Conservation (phyloP, 2,329 filamentous ascomycete species). For the Fusarium paranaense region DNA sequence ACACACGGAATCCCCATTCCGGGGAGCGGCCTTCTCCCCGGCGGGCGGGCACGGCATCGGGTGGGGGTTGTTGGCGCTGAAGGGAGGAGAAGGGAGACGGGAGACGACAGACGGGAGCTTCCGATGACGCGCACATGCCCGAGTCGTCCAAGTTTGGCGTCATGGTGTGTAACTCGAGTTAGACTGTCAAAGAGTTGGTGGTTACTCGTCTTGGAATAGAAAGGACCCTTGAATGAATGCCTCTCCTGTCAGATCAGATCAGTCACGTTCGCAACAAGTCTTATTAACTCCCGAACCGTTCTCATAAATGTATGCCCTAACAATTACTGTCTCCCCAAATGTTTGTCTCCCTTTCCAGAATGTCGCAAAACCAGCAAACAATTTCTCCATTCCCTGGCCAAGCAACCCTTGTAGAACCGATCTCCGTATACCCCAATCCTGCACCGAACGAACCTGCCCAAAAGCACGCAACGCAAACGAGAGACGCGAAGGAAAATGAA, state of each 20-base stretch:
- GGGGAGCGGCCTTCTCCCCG: constrained; percentile 31
- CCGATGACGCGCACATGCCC: constrained; percentile 38
- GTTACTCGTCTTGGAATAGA: neutral
- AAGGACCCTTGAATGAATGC: neutral
- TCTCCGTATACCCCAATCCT: constrained; percentile 27
- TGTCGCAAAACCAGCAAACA: constrained; percentile 32
- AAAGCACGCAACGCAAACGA: constrained; percentile 30
- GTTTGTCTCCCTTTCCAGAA: neutral
- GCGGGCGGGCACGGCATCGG: constrained; percentile 18
- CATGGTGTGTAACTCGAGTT: neutral
- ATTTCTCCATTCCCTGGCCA: constrained; percentile 37
- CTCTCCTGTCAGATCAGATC: neutral
- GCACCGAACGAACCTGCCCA: constrained; percentile 27
- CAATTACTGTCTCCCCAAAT: constrained; percentile 25
- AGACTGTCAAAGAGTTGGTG: neutral
- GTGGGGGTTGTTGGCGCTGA: constrained; percentile 21
- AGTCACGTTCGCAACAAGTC: constrained; percentile 21
- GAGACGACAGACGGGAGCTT: constrained; percentile 11
- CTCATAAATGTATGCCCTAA: neutral
- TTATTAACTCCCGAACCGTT: constrained; percentile 21
- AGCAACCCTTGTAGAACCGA: constrained; percentile 35
- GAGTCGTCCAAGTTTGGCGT: neutral
- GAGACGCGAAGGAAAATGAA: constrained; percentile 31
- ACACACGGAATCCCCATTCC: constrained; percentile 19
- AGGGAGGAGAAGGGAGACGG: neutral